Evolutionary conservation across 495 filamentous ascomycete genomes (phyloP).

Genomic region (Neurospora sp.): DNA sequence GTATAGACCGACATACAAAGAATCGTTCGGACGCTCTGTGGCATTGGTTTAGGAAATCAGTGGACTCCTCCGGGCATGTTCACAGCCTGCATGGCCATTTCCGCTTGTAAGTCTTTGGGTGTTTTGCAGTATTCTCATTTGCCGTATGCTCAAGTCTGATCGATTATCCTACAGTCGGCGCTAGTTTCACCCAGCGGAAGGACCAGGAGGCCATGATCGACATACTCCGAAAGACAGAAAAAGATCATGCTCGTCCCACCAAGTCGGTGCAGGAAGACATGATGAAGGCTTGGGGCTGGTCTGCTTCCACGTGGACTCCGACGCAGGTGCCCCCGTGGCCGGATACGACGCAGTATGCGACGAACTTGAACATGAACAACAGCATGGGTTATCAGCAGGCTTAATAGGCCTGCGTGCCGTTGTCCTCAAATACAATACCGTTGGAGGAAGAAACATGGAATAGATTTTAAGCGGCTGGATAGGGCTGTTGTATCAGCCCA

Average conservation of each 20-base stretch:
- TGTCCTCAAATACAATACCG: not conserved
- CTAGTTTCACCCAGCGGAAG: constrained; percentile 2
- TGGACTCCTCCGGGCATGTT: constrained; percentile 44
- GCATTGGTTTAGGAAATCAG: constrained; percentile 40
- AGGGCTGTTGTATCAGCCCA: not conserved
- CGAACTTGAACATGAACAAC: not conserved
- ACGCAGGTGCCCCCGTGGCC: not conserved
- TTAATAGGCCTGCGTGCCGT: not conserved
- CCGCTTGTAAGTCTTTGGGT: constrained; percentile 32
- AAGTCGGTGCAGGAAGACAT: constrained; percentile 28
- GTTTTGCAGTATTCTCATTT: constrained; percentile 20
- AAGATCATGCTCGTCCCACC: constrained; percentile 36
- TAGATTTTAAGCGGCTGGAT: not conserved
- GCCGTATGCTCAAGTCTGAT: constrained; percentile 14
- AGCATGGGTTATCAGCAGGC: not conserved
- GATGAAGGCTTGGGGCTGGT: constrained; percentile 32
- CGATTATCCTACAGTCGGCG: constrained; percentile 5
- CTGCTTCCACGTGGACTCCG: constrained; percentile 2
- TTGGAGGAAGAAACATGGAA: not conserved
- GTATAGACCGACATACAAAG: constrained; percentile 30
- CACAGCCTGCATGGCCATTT: constrained; percentile 44
- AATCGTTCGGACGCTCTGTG: constrained; percentile 38
- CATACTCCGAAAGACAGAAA: constrained; percentile 33
- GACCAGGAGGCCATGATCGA: constrained; percentile 37
- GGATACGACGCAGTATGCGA: constrained; percentile 2